phyloP scores from a whole-genome alignment of 176 grass and related monocot genomes.

The Chrysopogon serrulatus region DNA sequence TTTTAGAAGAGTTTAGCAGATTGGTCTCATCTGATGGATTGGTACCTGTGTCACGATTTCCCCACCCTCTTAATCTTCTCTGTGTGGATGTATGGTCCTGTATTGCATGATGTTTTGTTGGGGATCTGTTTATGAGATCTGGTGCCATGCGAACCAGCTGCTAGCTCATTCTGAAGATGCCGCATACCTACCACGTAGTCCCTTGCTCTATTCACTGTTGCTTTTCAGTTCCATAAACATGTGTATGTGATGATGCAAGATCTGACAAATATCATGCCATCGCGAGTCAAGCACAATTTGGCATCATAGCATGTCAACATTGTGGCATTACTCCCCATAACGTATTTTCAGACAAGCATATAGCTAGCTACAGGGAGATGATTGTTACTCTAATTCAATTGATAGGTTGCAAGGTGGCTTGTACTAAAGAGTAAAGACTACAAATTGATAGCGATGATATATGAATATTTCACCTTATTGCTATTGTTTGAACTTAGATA shows the following conservation, averaged over 20 bases:
- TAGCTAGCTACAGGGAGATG: background rate
- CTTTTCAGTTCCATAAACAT: conserved; percentile 8
- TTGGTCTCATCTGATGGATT: background rate
- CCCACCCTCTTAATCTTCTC: background rate
- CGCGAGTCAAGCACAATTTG: background rate
- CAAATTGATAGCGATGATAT: background rate
- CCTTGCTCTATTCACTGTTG: background rate
- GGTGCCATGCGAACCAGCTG: conserved; percentile 25
- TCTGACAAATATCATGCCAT: background rate
- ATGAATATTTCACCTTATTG: background rate
- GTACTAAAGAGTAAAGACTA: background rate
- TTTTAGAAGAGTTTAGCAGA: conserved; percentile 4
- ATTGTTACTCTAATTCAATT: background rate
- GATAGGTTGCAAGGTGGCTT: background rate
- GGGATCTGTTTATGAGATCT: conserved; percentile 8
- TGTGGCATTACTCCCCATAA: background rate
- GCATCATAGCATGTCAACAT: background rate
- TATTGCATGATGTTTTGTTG: conserved; percentile 4
- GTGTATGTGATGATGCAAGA: background rate
- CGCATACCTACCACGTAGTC: conserved; percentile 29
- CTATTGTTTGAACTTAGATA: no score
- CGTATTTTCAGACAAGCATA: background rate
- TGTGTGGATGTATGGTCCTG: conserved; percentile 11
- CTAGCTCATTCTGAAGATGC: conserved; percentile 38
- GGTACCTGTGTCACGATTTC: background rate